Conservation (phyloP, 331 rosid genomes). For the Pyrus hybrid region DNA sequence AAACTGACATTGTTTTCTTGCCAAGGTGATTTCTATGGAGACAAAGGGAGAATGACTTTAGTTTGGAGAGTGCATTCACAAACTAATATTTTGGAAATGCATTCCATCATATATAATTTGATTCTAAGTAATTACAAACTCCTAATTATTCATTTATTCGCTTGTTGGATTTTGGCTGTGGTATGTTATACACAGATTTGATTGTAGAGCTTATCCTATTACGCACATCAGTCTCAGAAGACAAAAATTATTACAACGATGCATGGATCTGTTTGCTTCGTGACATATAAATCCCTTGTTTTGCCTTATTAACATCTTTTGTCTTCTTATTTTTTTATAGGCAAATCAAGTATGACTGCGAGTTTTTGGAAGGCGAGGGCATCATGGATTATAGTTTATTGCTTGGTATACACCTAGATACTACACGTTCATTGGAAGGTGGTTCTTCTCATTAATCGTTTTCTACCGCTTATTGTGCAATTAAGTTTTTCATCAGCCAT, state of each 20-base stretch:
- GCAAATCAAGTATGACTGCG: conserved; percentile 42
- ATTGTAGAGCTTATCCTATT: not conserved
- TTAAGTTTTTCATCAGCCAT: not conserved
- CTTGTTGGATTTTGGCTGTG: not conserved
- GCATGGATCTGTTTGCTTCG: not conserved
- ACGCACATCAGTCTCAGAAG: not conserved
- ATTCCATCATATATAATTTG: not conserved
- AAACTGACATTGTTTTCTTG: not conserved
- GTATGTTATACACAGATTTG: not conserved
- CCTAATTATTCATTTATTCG: not conserved
- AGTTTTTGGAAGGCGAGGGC: conserved; percentile 39
- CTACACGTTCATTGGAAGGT: conserved; percentile 21
- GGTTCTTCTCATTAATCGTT: not conserved
- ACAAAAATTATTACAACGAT: not conserved
- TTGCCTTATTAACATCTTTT: not conserved
- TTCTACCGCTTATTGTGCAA: not conserved
- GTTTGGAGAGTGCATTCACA: not conserved
- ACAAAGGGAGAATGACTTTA: not conserved
- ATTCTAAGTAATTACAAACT: not conserved
- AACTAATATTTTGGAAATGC: not conserved
- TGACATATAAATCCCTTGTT: not conserved
- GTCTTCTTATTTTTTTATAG: conserved; percentile 12
- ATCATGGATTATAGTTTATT: conserved; percentile 44
- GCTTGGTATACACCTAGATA: conserved; percentile 26
- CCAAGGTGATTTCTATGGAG: not conserved